Base-by-base conservation (phyloP, 495 filamentous ascomycete species). In the Melanomma pulvis-pyrius region DNA sequence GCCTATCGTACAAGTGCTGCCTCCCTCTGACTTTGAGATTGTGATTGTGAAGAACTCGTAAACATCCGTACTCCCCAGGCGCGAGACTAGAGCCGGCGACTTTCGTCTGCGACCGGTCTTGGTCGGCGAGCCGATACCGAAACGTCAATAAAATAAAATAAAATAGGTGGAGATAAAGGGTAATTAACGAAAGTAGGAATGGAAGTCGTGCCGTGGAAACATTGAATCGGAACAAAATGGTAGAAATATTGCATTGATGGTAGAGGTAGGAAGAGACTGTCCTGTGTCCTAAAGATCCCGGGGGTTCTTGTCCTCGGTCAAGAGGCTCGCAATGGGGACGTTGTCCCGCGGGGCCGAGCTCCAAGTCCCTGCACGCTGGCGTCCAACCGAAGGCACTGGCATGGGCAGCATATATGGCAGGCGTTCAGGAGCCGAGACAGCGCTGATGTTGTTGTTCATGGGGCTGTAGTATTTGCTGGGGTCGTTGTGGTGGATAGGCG, bases 381-480 rank as follows among this genome's bases (percentile, higher is more conserved):
- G 59, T 22, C 32, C 28, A 21, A 41, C 56, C 13, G 67, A 64
- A 17, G 48, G 67, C 17, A 67, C 63, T 2, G 71, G 73, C 62
- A 71, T 69, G 12, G 73, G 73, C 15, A 75, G 61, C 5, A 67
- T 54, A 32, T 67, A 75, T 17, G 56, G 63, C 58, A 69, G 52
- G 12, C 73, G 59, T n/a, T 75, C 73, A 8, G 73, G 73, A 30
- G 65, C 70, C 1, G 65, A 69, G n/a, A 71, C 60, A 15, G 73
- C 71, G 48, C 66, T 71, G 49, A 67, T 61, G 61, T 50, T 60
- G 55, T 64, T 65, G 61, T 56, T 60, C 5, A 59, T 52, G 19
- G 71, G 67, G 64, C 63, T 65, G 64, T 65, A 70, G 61, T 54
- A 24, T 59, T 47, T 71, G 68, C 64, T 55, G 34, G 51, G 59